phyloP scores from a whole-genome alignment of 345 rosid species.

The Salix exigua region DNA sequence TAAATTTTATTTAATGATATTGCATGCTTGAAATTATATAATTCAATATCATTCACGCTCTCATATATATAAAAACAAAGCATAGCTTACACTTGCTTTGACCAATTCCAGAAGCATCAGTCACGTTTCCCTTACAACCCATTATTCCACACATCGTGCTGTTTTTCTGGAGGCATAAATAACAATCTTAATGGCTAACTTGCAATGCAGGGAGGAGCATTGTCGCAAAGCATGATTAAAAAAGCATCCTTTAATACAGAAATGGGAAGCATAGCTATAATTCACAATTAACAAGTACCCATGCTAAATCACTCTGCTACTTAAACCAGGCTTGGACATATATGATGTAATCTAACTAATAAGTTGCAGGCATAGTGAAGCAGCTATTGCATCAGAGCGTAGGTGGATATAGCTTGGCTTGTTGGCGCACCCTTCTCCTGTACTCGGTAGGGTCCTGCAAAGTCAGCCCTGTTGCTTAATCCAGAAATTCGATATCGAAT shows the following conservation, averaged over 20 bases:
- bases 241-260: neutral
- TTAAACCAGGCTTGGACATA: neutral
- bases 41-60: neutral
- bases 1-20: neutral
- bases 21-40: neutral
- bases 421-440: constrained; percentile 69
- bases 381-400: neutral
- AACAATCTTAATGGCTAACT: neutral
- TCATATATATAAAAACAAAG: neutral
- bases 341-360: neutral
- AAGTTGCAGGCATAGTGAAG: neutral
- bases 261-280: neutral
- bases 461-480: neutral
- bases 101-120: neutral
- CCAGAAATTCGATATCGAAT: neutral
- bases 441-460: constrained; percentile 69
- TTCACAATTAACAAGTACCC: neutral
- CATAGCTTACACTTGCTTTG: neutral
- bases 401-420: constrained; percentile 72
- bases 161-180: neutral
- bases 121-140: neutral
- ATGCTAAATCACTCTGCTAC: neutral
- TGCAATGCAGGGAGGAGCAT: neutral
- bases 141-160: neutral
- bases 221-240: neutral